These are phyloP conservation scores for Filosporella fistucella DNA, from an alignment of 495 filamentous ascomycete genomes.

Conservation along the genomic window DNA sequence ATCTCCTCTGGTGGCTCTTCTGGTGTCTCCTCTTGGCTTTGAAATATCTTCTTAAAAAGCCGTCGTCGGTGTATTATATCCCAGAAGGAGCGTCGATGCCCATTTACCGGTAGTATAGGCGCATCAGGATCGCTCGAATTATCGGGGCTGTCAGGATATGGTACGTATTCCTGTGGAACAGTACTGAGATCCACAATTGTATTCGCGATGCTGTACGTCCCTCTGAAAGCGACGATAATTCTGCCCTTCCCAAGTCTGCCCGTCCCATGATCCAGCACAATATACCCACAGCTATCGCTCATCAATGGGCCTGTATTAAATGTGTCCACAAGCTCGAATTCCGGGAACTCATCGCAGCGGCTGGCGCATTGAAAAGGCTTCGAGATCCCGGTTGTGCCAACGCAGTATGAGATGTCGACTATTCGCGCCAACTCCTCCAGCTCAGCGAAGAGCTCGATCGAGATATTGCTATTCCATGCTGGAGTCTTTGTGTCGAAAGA, in stretches of 20 bases:
- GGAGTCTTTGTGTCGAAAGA: not conserved
- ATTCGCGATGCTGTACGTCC: slow-evolving; percentile 90
- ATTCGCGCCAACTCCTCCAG: slow-evolving; percentile 82
- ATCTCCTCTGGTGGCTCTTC: slow-evolving; percentile 24
- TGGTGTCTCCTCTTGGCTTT: slow-evolving; percentile 6
- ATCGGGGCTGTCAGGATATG: slow-evolving; percentile 59
- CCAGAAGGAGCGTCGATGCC: not conserved
- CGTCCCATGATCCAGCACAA: slow-evolving; percentile 70
- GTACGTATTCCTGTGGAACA: slow-evolving; percentile 82
- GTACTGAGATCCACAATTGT: slow-evolving; percentile 85
- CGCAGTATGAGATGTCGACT: slow-evolving; percentile 94
- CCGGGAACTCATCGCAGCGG: slow-evolving; percentile 74
- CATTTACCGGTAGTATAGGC: not conserved
- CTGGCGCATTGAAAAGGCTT: slow-evolving; percentile 82
- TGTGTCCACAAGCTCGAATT: slow-evolving; percentile 73
- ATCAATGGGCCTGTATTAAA: slow-evolving; percentile 88
- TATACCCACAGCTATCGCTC: slow-evolving; percentile 90
- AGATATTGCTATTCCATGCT: slow-evolving; percentile 38
- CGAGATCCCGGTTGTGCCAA: slow-evolving; percentile 72
- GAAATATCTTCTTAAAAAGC: not conserved
- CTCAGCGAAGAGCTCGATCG: slow-evolving; percentile 64
- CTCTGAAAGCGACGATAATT: slow-evolving; percentile 90
- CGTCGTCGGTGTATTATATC: slow-evolving; percentile 1
- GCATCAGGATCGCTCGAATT: not conserved
- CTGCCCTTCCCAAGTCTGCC: slow-evolving; percentile 18